phyloP scores from a whole-genome alignment of 192 early-diverging fungal genomes.

The Rhizophagus clarus region DNA sequence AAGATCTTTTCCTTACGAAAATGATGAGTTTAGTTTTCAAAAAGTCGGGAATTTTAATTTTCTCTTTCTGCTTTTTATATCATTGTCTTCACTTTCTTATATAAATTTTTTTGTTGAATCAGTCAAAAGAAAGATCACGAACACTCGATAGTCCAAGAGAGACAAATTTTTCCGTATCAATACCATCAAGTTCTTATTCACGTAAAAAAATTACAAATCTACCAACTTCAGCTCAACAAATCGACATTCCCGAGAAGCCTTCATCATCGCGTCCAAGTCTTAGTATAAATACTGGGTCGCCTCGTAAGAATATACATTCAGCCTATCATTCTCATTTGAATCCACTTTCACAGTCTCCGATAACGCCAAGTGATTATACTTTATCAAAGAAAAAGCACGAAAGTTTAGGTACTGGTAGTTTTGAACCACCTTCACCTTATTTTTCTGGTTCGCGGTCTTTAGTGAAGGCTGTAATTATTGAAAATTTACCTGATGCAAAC shows the following conservation, averaged over 20 bases:
- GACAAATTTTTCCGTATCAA: not conserved
- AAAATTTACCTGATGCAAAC: conserved; percentile 41
- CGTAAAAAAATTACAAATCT: conserved; percentile 5
- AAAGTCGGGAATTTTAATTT: not conserved
- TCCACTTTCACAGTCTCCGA: not conserved
- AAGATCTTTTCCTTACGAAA: not conserved
- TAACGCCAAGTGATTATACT: conserved; percentile 44
- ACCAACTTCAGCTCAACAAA: not conserved
- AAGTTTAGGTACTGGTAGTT: conserved; percentile 32
- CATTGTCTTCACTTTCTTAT: not conserved
- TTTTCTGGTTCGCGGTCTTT: conserved; percentile 36
- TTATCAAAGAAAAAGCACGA: conserved; percentile 42
- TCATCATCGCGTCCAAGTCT: conserved; percentile 18
- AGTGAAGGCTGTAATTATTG: conserved; percentile 46
- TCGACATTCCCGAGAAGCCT: not conserved
- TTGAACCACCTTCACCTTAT: conserved; percentile 30
- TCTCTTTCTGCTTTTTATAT: not conserved
- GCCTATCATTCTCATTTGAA: not conserved
- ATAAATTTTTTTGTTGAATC: not conserved
- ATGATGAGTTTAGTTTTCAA: not conserved
- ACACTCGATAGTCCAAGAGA: conserved; percentile 1
- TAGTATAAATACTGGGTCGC: conserved; percentile 23
- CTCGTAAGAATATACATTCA: conserved; percentile 21
- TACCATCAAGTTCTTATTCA: not conserved
- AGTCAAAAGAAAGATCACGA: conserved; percentile 16